Base-by-base conservation (phyloP, 2,329 filamentous ascomycete species). In the Pezicula carpinea region DNA sequence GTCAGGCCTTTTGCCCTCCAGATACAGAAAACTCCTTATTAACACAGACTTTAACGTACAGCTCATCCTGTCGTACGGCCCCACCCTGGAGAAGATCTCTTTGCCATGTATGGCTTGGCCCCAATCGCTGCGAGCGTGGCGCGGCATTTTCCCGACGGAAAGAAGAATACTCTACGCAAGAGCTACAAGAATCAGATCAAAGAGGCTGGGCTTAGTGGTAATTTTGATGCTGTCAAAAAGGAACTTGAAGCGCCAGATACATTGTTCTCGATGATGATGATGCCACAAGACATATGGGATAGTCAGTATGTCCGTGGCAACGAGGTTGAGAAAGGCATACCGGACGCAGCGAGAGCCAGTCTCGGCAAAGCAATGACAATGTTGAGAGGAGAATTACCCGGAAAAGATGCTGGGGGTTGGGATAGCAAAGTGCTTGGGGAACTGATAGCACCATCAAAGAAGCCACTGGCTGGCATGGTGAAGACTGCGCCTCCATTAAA, bases 111-210 rank as follows among this genome's bases (percentile, higher is more conserved):
- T 64, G 70, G 71, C 58, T 66, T 85, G 54, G 70, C 72, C 40
- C 67, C 64, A 44, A 72, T 85, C 46, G 80, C 81, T 48, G 73
- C 75, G 48, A 76, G 81, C 54, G 79, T 84, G 34, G 81, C 81
- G 51, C 75, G 81, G 51, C 77, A 77, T 44, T 78, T 82, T 60
- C 78, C 80, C 13, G 82, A 82, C 61, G 81, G 81, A 54, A 77
- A 82, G 63, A 84, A 83, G 71, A 84, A 84, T 59, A 78, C 77
- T 53, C 69, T 85, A 41, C 75, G 81, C 21, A 84, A 84, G 62
- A 83, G 80, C 14, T 85, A 84, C 69, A 85, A 85, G 64, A 80
- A 80, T 44, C 79, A 84, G 54, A 80, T 85, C 62, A 84, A 84
- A 69, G 75, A 74, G 39, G 67, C 84, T 26, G 79, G 78, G 31